phyloP scores from a whole-genome alignment of 2,329 filamentous ascomycete species.

The Phoma sp. region DNA sequence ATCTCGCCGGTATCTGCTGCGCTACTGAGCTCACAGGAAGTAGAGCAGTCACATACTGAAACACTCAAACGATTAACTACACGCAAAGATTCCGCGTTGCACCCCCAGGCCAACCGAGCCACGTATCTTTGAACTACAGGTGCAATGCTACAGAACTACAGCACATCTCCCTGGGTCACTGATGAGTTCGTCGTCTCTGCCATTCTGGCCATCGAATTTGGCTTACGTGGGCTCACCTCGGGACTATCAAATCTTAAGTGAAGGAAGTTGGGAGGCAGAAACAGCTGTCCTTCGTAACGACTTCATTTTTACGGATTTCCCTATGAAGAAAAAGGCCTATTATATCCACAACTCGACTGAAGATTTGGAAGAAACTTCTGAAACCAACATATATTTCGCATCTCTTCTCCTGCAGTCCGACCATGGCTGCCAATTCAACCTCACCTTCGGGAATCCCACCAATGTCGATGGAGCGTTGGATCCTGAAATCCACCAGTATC shows the following conservation, averaged over 20 bases:
- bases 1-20: not conserved
- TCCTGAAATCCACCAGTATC: not conserved
- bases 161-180: conserved; percentile 25
- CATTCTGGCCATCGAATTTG: conserved; percentile 20
- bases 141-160: conserved; percentile 17
- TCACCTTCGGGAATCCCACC: not conserved
- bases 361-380: too few species aligned
- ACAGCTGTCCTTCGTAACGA: not conserved
- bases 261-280: not conserved
- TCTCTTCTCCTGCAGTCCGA: not conserved
- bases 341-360: too few species aligned
- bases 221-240: not conserved
- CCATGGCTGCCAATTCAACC: not conserved
- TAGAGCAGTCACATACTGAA: not conserved
- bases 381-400: not conserved
- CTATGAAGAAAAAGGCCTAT: not conserved
- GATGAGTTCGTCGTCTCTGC: conserved; percentile 20
- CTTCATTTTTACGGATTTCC: not conserved
- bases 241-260: not conserved
- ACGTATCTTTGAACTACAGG: conserved; percentile 25
- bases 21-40: not conserved
- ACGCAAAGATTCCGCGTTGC: not conserved
- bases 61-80: too few species aligned
- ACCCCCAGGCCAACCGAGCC: conserved; percentile 12
- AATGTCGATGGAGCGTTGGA: not conserved